Conservation (phyloP, 805 yeast species). For the Metschnikowia santaceciliae region DNA sequence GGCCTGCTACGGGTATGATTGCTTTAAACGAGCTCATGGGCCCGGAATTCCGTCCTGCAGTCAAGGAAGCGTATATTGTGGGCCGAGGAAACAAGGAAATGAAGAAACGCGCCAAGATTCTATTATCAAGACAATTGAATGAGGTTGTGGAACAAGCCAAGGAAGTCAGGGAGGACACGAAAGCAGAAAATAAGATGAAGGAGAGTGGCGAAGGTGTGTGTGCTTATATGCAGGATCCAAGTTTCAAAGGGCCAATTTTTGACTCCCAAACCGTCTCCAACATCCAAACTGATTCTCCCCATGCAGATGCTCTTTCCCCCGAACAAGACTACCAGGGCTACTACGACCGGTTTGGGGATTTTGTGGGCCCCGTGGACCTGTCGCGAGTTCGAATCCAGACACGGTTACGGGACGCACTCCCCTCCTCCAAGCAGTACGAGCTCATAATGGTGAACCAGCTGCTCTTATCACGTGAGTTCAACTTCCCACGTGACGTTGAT, state of each 20-base stretch:
- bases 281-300: too few species aligned
- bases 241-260: too few species aligned
- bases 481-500: conserved; percentile 74
- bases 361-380: conserved; percentile 50
- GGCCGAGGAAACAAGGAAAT: conserved; percentile 59
- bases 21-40: conserved; percentile 85
- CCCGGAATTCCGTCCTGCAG: conserved; percentile 52
- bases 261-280: too few species aligned
- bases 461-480: conserved; percentile 52
- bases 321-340: conserved; percentile 7
- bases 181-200: too few species aligned
- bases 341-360: conserved; percentile 17
- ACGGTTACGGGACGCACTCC: conserved; percentile 49
- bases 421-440: conserved; percentile 60
- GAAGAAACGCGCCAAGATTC: conserved; percentile 74
- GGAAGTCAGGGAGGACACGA: too few species aligned
- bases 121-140: conserved; percentile 64
- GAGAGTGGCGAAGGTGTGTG: too few species aligned
- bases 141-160: conserved; percentile 24
- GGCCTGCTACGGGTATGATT: conserved; percentile 89
- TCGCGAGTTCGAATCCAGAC: conserved; percentile 53
- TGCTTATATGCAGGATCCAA: too few species aligned
- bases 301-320: too few species aligned
- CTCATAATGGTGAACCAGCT: conserved; percentile 82
- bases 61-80: conserved; percentile 67